Evolutionary conservation across 108 stramenopile genomes (phyloP), one percentile per base, ranked within the genome.

Genomic region (Poteriospumella lacustris): DNA sequence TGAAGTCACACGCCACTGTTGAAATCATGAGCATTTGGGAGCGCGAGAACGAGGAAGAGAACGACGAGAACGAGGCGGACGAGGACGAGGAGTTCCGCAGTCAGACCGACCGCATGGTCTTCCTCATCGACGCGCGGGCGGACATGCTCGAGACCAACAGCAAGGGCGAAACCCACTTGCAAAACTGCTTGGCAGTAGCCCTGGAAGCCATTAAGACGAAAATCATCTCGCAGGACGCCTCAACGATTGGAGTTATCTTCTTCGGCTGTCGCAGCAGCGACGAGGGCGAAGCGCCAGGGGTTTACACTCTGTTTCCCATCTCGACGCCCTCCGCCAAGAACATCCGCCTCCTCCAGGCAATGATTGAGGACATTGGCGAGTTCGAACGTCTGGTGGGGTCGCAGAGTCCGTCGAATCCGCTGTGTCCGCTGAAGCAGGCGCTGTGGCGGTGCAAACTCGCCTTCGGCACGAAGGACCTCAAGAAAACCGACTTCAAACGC

Each of bases 81-180:
- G 89, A 87, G 43, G 90, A 79, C 5, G 89, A 85, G 42, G 86
- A 68, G 0, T 64, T 31, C 60, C 28, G 31, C 28, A 31, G 9
- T 5, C 24, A n/a, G 5, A 42, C 19, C n/a, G 70, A 73, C 36
- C 70, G 47, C 5, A 44, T 73, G 9, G 24, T 73, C 5, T 73
- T 73, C 31, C 70, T 73, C 31, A 42, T 73, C 12, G 70, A 73
- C 42, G 70, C 44, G 12, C 12, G 70, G 3, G 12, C 38, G 12
- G 44, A 39, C 5, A 73, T 73, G 70, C 19, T 67, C 19, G 31
- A 73, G 19, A 5, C 12, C 9, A 73, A 73, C 31, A 19, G 9
- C 28, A 3, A 15, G 26, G 47, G 47, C 5, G 70, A 73, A 5
- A 5, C 70, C 28, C 31, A 52, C 3, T 19, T 73, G 43, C 26